phyloP scores from a whole-genome alignment of 805 yeast species.

The Saccharomycopsis schoenii region DNA sequence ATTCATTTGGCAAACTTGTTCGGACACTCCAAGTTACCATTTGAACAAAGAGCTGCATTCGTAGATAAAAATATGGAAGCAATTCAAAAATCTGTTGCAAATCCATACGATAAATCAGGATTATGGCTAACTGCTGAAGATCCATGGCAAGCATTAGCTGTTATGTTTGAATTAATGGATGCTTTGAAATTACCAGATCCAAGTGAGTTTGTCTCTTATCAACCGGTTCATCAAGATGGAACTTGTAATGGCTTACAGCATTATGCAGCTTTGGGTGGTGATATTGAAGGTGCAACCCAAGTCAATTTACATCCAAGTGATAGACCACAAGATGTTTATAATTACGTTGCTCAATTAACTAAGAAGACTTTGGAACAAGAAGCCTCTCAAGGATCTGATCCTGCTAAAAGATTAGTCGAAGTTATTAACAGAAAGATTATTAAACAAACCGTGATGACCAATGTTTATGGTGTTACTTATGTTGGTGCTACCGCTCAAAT shows the following conservation, averaged over 20 bases:
- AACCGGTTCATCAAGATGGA: constrained; percentile 82
- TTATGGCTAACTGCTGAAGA: constrained; percentile 74
- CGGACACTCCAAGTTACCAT: constrained; percentile 67
- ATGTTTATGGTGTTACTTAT: constrained; percentile 93
- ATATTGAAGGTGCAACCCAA: constrained; percentile 70
- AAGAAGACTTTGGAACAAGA: constrained; percentile 43
- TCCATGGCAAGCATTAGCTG: constrained; percentile 74
- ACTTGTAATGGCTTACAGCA: constrained; percentile 82
- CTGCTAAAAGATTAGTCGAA: constrained; percentile 43
- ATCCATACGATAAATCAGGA: constrained; percentile 47
- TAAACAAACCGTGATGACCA: constrained; percentile 96
- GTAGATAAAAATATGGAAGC: constrained; percentile 48
- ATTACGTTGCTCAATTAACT: constrained; percentile 59
- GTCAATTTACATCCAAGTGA: constrained; percentile 66
- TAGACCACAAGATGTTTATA: constrained; percentile 69
- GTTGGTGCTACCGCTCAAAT: constrained; percentile 90
- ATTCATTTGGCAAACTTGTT: constrained; percentile 64
- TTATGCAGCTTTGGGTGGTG: constrained; percentile 84
- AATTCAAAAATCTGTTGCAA: constrained; percentile 45
- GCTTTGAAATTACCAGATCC: constrained; percentile 59
- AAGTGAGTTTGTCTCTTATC: constrained; percentile 52
- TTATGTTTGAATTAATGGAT: constrained; percentile 54
- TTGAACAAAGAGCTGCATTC: constrained; percentile 51
- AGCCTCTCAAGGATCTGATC: constrained; percentile 38
- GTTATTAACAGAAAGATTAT: constrained; percentile 78